phyloP scores from a whole-genome alignment of 2,329 filamentous ascomycete species.

The Escovopsis weberi region DNA sequence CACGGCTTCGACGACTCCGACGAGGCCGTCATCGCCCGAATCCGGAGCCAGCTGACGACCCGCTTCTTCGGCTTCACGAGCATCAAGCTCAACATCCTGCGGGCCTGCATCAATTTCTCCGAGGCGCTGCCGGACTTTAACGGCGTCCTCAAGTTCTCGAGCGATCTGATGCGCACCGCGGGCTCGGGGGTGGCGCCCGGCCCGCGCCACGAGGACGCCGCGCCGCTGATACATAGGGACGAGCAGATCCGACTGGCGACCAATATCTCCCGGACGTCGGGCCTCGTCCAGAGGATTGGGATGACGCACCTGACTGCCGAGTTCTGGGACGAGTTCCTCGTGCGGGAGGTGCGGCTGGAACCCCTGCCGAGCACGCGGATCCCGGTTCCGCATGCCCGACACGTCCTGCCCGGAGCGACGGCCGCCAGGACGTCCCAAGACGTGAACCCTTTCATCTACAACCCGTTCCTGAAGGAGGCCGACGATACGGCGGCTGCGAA shows the following conservation, averaged over 20 bases:
- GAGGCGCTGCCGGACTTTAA: conserved; percentile 87
- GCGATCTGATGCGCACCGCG: conserved; percentile 67
- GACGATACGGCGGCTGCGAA: conserved; percentile 49
- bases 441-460: conserved; percentile 84
- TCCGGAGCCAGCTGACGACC: conserved; percentile 41
- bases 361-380: conserved; percentile 42
- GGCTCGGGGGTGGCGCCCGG: conserved; percentile 68
- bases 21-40: conserved; percentile 38
- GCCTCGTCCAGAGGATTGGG: conserved; percentile 62
- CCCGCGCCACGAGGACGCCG: conserved; percentile 50
- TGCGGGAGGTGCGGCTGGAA: conserved; percentile 62
- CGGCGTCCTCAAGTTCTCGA: conserved; percentile 77
- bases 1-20: conserved; percentile 30
- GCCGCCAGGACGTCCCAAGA: conserved; percentile 41
- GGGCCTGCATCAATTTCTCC: conserved; percentile 83
- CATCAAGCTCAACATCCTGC: conserved; percentile 74
- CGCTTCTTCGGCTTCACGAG: conserved; percentile 63
- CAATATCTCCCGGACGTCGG: conserved; percentile 74
- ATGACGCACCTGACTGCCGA: conserved; percentile 57
- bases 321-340: conserved; percentile 94
- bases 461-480: conserved; percentile 65
- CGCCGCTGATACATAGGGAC: conserved; percentile 58
- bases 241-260: conserved; percentile 76
- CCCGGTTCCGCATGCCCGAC: conserved; percentile 51
- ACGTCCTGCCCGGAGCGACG: conserved; percentile 35